Evolutionary conservation across 208 protist species (phyloP).

Genomic region (Leishmania amazonensis): DNA sequence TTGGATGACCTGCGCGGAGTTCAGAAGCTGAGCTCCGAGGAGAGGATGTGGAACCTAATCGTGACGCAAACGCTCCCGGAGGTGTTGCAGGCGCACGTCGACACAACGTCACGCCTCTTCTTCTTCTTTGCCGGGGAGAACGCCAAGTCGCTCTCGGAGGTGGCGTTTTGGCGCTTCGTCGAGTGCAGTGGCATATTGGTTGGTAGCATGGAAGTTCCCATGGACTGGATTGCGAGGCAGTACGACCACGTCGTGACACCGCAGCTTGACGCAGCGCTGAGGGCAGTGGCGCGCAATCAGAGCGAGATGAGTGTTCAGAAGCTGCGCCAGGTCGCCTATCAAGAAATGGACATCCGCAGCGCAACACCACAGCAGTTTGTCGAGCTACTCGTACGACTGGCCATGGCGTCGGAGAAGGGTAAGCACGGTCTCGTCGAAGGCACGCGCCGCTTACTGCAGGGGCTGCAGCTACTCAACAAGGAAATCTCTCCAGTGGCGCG

Average conservation of each 20-base stretch:
- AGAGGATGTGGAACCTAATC: constrained; percentile 43
- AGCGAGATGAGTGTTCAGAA: constrained; percentile 45
- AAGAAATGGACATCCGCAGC: constrained; percentile 82
- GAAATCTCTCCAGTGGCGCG: constrained; percentile 27
- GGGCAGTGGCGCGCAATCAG: constrained; percentile 42
- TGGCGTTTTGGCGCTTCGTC: constrained; percentile 82
- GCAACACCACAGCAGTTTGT: constrained; percentile 71
- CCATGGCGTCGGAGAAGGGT: constrained; percentile 32
- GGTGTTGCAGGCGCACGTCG: constrained; percentile 49
- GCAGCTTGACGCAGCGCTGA: constrained; percentile 55
- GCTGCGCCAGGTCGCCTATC: constrained; percentile 49
- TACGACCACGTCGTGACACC: constrained; percentile 83
- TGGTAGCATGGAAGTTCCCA: constrained; percentile 31
- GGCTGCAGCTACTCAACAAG: constrained; percentile 32
- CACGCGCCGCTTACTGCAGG: constrained; percentile 46
- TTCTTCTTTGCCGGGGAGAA: constrained; percentile 69
- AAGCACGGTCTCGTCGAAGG: constrained; percentile 49
- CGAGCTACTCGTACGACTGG: constrained; percentile 75
- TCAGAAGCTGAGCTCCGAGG: constrained; percentile 27
- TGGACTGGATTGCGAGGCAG: constrained; percentile 42
- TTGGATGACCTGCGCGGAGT: constrained; percentile 53
- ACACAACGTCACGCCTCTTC: constrained; percentile 59
- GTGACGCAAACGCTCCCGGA: constrained; percentile 37
- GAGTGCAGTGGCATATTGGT: constrained; percentile 36
- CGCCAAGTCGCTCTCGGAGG: constrained; percentile 61